Percentiles rank a stretch among this genome's conserved stretches.
These are phyloP conservation scores for Globisporangium sylvaticum DNA, from an alignment of 352 stramenopile species.

Conservation along the genomic window DNA sequence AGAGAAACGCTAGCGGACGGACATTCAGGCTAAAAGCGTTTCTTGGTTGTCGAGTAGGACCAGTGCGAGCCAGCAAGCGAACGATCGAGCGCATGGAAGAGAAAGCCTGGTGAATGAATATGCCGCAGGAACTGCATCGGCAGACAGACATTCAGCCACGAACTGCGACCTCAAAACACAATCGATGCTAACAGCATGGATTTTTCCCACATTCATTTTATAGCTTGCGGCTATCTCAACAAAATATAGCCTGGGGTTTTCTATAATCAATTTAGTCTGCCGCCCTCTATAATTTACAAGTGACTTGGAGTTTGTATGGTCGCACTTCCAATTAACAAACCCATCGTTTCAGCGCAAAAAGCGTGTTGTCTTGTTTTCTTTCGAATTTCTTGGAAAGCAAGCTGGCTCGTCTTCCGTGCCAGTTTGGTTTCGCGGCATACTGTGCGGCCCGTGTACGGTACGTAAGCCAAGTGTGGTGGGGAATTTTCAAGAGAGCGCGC, in stretches of 20 bases:
- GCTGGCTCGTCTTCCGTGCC: neutral
- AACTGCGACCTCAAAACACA: neutral
- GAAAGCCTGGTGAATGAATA: neutral
- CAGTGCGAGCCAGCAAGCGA: neutral
- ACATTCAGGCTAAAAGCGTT: constrained; percentile 6
- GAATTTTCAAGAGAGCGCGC: constrained; percentile 10
- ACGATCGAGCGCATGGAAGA: neutral
- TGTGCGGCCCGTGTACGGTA: neutral
- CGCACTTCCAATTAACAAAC: neutral
- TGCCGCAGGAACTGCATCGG: neutral
- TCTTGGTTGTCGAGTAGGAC: constrained; percentile 2
- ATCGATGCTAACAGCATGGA: no score
- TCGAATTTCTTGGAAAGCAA: neutral
- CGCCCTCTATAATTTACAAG: constrained; percentile 2
- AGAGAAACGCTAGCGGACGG: neutral
- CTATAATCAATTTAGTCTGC: neutral
- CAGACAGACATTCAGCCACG: neutral
- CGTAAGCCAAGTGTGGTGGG: neutral
- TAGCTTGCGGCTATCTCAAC: neutral
- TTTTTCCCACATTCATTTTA: neutral
- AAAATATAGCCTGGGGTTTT: neutral
- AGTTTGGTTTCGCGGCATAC: constrained; percentile 1
- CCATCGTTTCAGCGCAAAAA: neutral
- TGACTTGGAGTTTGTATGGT: neutral
- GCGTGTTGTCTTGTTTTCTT: neutral